A percentile compares a stretch with the other conserved stretches of the same genome.
Evolutionary conservation across 192 early-diverging fungal species (phyloP).

Genomic region (Geranomyces variabilis): DNA sequence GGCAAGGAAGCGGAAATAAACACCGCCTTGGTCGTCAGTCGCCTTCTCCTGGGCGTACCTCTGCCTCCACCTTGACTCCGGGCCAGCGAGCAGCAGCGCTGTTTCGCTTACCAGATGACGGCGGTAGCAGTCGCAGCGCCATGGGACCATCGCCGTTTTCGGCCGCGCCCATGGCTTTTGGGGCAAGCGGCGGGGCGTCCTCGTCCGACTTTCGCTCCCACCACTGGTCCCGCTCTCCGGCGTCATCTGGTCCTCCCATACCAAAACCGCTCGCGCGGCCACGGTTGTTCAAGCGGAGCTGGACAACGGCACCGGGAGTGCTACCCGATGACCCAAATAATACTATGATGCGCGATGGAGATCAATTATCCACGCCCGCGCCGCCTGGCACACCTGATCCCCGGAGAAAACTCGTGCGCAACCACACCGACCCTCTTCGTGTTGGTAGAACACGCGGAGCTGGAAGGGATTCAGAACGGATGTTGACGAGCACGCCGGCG

Average conservation of each 20-base stretch:
- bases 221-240: slow-evolving; percentile 5
- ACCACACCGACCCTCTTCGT: slow-evolving; percentile 16
- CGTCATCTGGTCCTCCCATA: background rate
- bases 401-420: slow-evolving; percentile 11
- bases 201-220: background rate
- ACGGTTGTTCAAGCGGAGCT: background rate
- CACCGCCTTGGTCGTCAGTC: background rate
- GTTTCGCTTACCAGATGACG: background rate
- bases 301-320: background rate
- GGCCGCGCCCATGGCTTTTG: slow-evolving; percentile 7
- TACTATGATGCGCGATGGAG: background rate
- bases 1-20: background rate
- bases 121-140: background rate
- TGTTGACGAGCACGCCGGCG: background rate
- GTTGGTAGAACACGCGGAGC: too few relatives aligned
- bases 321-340: background rate
- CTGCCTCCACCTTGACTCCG: slow-evolving; percentile 1
- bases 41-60: background rate
- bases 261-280: slow-evolving; percentile 1
- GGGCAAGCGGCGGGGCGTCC: background rate
- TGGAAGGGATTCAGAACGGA: background rate
- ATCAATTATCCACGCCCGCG: background rate
- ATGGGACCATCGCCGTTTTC: background rate
- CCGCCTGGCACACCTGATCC: slow-evolving; percentile 30
- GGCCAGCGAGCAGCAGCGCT: slow-evolving; percentile 29